Evolutionary conservation across 139 green algal species (phyloP).

Genomic region (Zygnema cylindricum): DNA sequence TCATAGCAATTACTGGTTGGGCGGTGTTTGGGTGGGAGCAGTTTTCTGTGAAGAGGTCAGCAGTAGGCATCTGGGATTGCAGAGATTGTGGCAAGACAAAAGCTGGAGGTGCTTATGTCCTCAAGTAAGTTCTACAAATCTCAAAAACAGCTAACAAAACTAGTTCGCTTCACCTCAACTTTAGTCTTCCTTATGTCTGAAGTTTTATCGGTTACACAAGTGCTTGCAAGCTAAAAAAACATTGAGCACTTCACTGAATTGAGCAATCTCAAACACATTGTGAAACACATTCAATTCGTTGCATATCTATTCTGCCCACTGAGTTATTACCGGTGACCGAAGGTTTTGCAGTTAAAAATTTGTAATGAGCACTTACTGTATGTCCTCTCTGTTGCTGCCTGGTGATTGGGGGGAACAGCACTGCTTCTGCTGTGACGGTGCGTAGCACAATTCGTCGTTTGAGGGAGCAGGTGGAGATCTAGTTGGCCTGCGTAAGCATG

Average conservation of each 20-base stretch:
- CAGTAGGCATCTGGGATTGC: conserved; percentile 98
- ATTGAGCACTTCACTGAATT: conserved; percentile 7
- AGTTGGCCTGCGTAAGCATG: conserved; percentile 27
- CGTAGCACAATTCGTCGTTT: conserved; percentile 96
- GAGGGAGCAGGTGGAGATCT: conserved; percentile 89
- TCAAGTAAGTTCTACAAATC: conserved; percentile 57
- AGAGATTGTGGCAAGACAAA: conserved; percentile 90
- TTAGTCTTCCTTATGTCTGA: no score
- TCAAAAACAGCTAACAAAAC: conserved; percentile 20
- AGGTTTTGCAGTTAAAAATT: no score
- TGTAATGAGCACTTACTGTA: no score
- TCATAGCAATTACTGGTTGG: no score
- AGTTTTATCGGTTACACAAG: no score
- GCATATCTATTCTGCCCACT: no score
- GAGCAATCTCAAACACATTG: no score
- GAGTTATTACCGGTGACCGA: no score
- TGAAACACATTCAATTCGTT: no score
- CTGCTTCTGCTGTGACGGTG: conserved; percentile 91
- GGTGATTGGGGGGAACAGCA: conserved; percentile 82
- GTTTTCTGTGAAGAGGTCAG: conserved; percentile 87
- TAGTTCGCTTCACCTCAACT: conserved; percentile 60
- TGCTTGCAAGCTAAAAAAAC: no score
- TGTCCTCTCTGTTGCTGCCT: no score
- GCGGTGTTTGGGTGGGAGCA: no score
- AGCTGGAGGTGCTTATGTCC: conserved; percentile 91